Evolutionary conservation across 2,329 filamentous ascomycete genomes (phyloP), one percentile per base, ranked within the genome.

Genomic region (Nannizziopsis barbatae): DNA sequence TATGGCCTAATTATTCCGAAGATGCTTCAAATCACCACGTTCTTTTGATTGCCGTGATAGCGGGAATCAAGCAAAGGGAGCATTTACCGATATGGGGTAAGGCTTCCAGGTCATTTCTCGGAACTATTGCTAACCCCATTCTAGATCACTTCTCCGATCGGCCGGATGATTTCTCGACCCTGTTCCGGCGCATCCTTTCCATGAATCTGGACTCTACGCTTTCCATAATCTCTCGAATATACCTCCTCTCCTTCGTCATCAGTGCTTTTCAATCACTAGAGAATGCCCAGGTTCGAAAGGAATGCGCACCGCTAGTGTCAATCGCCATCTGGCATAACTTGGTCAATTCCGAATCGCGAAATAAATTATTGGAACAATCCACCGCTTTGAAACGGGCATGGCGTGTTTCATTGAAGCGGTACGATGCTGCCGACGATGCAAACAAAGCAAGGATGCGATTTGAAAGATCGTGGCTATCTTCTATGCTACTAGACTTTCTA

Each of bases 251-350:
- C 18, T 96, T 96, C 66, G 75, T 96, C 53, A 93, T 94, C 44
- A 80, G 83, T 56, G 86, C 90, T 32, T 98, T 95, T 62, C 89
- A 96, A 65, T 95, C 88, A 41, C 74, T 98, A 30, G 93, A 98
- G 64, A 89, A 81, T 62, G 77, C 79, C 33, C 77, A 94, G 49
- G 85, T 98, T 43, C 82, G 92, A 53, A 96, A 95, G 65, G 92
- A 98, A 71, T 96, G 92, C 66, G 92, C 90, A 5, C 87, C 93
- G 1, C 72, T 98, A 45, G 90, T 98, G 15, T 92, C 88, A 10
- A 95, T 98, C 58, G 83, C 86, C 1, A 87, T 92, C 58, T 98
- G 92, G 92, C 86, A 96, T 60, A 93, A 95, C 61, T 70, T 98
- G 33, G 84, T 86, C 27, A 84, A 77, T 49, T 87, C 93, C 31